These are phyloP conservation scores for Asterella californica DNA, from an alignment of 225 moss, liverwort and hornwort species.

Conservation along the genomic window DNA sequence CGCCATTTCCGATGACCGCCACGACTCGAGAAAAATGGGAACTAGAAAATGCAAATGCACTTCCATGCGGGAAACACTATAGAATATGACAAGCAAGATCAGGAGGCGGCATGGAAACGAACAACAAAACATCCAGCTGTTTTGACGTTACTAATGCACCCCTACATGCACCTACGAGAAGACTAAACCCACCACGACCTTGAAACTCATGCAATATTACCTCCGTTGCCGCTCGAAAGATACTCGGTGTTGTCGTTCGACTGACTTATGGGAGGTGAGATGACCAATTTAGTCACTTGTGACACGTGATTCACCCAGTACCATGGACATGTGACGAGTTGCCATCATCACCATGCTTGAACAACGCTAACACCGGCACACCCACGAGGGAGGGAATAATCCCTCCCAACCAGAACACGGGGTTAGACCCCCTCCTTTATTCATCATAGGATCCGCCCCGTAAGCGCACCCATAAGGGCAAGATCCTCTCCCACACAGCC, in stretches of 20 bases:
- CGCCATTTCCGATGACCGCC: neutral
- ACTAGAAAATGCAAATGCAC: neutral
- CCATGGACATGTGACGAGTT: conserved; percentile 20
- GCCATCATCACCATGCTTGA: conserved; percentile 19
- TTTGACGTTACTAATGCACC: neutral
- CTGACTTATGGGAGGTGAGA: neutral
- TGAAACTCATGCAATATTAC: neutral
- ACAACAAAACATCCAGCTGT: conserved; percentile 8
- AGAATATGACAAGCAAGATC: neutral
- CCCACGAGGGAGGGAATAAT: conserved; percentile 15
- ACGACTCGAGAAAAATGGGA: no score
- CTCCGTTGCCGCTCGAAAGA: neutral
- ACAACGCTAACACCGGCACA: conserved; percentile 19
- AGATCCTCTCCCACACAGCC: conserved; percentile 26
- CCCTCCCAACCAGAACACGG: conserved; percentile 26
- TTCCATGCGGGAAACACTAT: no score
- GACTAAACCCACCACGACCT: neutral
- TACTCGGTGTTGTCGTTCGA: neutral
- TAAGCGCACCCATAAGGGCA: conserved; percentile 31
- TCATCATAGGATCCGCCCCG: conserved; percentile 27
- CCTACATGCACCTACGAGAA: neutral
- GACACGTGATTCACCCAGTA: conserved; percentile 20
- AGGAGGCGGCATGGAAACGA: neutral
- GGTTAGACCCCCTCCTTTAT: conserved; percentile 15
- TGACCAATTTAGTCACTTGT: neutral